phyloP scores from a whole-genome alignment of 148 eudicot species.

The Rhododendron ovatum region DNA sequence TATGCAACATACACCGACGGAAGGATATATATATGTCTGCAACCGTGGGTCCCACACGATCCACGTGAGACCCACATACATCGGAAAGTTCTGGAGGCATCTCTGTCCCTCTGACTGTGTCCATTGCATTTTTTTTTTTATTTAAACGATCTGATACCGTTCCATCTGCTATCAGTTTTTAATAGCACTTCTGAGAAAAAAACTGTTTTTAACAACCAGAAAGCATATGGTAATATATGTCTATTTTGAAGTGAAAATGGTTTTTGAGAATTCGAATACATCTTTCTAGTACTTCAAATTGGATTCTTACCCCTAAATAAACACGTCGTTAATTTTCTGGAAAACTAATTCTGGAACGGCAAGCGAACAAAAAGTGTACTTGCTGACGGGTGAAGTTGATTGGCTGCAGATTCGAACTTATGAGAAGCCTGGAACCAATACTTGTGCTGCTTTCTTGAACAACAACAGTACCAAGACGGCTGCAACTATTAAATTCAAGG shows the following conservation, averaged over 20 bases:
- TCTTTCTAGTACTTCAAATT: neutral
- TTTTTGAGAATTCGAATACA: neutral
- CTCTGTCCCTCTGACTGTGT: neutral
- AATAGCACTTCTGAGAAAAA: neutral
- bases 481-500: slow-evolving; percentile 41
- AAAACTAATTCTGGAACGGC: neutral
- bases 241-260: neutral
- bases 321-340: neutral
- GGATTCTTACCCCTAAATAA: neutral
- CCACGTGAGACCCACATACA: neutral
- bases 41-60: neutral
- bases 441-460: slow-evolving; percentile 70
- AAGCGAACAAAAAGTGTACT: neutral
- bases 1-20: neutral
- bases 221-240: neutral
- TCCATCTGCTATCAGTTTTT: neutral
- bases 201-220: neutral
- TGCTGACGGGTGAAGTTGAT: neutral
- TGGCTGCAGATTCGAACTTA: slow-evolving; percentile 39
- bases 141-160: neutral
- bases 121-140: neutral
- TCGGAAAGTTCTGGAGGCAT: neutral
- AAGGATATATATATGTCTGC: neutral
- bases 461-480: slow-evolving; percentile 41
- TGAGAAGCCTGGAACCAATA: slow-evolving; percentile 35